Conservation (phyloP, 345 rosid species). For the Pistacia atlantica region DNA sequence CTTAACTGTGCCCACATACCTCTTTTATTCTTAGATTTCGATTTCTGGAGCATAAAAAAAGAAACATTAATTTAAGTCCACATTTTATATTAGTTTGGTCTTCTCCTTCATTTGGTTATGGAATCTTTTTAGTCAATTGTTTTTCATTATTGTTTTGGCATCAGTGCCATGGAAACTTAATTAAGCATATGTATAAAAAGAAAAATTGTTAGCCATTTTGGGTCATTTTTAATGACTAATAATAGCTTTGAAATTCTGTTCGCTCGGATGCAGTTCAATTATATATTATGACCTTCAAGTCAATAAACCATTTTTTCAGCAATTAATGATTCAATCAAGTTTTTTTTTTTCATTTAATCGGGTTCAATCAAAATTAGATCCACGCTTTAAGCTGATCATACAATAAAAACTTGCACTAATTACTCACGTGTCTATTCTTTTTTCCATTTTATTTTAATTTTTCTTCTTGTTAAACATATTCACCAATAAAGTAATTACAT, state of each 20-base stretch:
- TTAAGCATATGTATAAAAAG: neutral
- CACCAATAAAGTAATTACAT: neutral
- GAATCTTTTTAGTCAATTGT: neutral
- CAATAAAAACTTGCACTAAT: neutral
- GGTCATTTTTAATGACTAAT: no score
- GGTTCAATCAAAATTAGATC: neutral
- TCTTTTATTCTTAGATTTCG: conserved; percentile 4
- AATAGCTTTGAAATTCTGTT: neutral
- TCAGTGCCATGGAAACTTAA: no score
- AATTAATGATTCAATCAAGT: neutral
- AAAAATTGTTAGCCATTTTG: no score
- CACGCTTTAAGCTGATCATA: neutral
- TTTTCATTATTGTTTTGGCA: no score
- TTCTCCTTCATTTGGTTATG: no score
- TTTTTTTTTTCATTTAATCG: neutral
- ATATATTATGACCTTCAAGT: no score
- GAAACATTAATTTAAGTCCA: no score
- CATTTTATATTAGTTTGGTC: no score
- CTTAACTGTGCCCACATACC: conserved; percentile 25
- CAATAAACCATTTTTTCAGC: no score
- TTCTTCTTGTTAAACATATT: no score
- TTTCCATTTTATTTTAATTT: neutral
- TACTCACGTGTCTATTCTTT: neutral
- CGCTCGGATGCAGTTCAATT: no score
- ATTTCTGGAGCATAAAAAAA: neutral